Evolutionary conservation across 129 eudicot genomes (phyloP).

Genomic region (Lonicera japonica): DNA sequence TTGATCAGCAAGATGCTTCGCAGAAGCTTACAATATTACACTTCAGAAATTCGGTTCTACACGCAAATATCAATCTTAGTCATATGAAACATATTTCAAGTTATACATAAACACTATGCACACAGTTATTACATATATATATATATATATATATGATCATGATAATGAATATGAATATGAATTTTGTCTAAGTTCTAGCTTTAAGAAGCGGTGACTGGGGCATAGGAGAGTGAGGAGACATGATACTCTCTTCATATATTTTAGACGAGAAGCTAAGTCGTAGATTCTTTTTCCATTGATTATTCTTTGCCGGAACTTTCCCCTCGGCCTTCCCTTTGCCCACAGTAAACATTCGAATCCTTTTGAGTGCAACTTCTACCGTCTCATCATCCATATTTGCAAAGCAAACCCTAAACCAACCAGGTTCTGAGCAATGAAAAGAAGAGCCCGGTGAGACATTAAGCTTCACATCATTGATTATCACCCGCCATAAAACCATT

Average conservation of each 20-base stretch:
- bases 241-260: conserved; percentile 25
- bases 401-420: conserved; percentile 95
- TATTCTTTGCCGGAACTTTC: conserved; percentile 1
- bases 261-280: conserved; percentile 43
- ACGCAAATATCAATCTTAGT: too few species aligned
- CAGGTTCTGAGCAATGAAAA: conserved; percentile 68
- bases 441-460: conserved; percentile 88
- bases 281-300: conserved; percentile 34
- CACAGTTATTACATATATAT: too few species aligned
- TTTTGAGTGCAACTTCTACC: conserved; percentile 40
- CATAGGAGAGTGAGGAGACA: conserved; percentile 40
- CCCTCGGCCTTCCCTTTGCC: conserved; percentile 11
- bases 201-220: conserved; percentile 71
- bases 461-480: conserved; percentile 58
- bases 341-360: conserved; percentile 51
- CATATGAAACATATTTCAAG: too few species aligned
- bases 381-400: conserved; percentile 80
- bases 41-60: too few species aligned
- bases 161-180: background rate
- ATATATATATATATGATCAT: too few species aligned
- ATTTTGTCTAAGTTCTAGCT: conserved; percentile 37
- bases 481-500: conserved; percentile 56
- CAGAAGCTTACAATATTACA: too few species aligned
- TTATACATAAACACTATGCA: too few species aligned
- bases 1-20: too few species aligned